Base-by-base conservation (phyloP, 2,329 filamentous ascomycete genomes). In the Paramyrothecium roridum region DNA sequence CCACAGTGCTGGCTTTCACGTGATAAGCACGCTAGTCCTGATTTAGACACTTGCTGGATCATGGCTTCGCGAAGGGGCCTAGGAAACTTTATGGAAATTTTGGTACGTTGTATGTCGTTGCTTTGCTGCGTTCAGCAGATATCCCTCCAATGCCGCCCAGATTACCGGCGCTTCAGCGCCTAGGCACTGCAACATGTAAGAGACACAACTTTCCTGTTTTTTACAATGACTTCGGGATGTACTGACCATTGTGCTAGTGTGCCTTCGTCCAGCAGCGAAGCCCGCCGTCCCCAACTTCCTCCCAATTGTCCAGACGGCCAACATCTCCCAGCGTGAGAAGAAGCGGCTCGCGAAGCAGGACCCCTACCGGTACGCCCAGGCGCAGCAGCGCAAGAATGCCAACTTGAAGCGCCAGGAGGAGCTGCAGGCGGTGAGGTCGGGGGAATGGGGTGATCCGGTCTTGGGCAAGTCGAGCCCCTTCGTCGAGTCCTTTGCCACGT, bases 381-480 rank as follows among this genome's bases (percentile, higher is more conserved):
- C 90, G 33, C 84, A 89, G 65, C 90, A 92, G 69, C 87, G 91
- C 59, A 96, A 93, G 73, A 85, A 88, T 12, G 90, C 89, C 61
- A 96, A 96, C 68, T 71, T 93, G 48, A 83, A 88, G 66, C 86
- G 91, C 52, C 91, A 88, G 65, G 80, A 84, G 59, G 85, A 86
- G 59, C 81, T 98, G 54, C 73, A 84, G 57, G 76, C 84, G 60
- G 78, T 86, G 67, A 85, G 90, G 56, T 79, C 84, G 56, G 80
- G 80, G 49, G 80, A 80, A 48, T 79, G 88, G 61, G 93, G 93
- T 52, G 84, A 96, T 71, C 90, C 92, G 1, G 79, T 99, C 60
- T 83, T 87, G 64, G 95, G 93, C 67, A 80, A 87, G 57, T 74
- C 82, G 40, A 97, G 95, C 17, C 84, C 92, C 30, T 97, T 96